Evolutionary conservation across 176 grass and related monocot genomes (phyloP), one percentile per base, ranked within the genome.

Genomic region (Melocanna baccifera): DNA sequence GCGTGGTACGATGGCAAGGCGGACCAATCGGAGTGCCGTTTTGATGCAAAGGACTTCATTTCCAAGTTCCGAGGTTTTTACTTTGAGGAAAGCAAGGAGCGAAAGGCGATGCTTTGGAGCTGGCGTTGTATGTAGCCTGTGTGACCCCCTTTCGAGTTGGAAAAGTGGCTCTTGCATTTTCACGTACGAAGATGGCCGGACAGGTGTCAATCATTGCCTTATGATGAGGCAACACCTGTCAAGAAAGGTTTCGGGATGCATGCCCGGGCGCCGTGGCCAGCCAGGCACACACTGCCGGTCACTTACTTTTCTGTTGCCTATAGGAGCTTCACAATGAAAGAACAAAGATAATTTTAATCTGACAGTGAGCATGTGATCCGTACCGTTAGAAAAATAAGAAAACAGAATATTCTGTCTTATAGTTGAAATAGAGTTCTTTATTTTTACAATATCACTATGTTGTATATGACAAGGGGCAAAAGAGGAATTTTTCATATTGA

Each of bases 121-220:
- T 34, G 32, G 32, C 32, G 34, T 48, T 15, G 46, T 14, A 32
- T 10, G 40, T 9, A 5, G 20, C n/a, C 4, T 36, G 36, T 36
- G 34, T 13, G 12, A 71, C 5, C 47, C 47, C 47, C 32, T 62
- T 81, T 85, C 9, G 43, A 56, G 83, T 2, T 46, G 53, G 53
- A 32, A 86, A 88, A 73, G 81, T 37, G 58, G 9, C 34, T n/a
- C 11, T 34, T 28, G 19, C 2, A 47, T 80, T n/a, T 64, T 34
- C 18, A 1, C 29, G 67, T 32, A 57, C 77, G 22, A 43, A 71
- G 75, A 26, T 71, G 34, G 14, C 34, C 83, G 73, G 78, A 78
- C 79, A 86, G 78, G 66, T 90, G 88, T 86, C 88, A 90, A 90
- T 90, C 34, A 90, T 82, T 86, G 83, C 37, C 72, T 7, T 77